A percentile compares a stretch with the other conserved stretches of the same genome.
These are phyloP conservation scores for Leptomonas seymouri DNA, from an alignment of 208 protist species.

Conservation along the genomic window DNA sequence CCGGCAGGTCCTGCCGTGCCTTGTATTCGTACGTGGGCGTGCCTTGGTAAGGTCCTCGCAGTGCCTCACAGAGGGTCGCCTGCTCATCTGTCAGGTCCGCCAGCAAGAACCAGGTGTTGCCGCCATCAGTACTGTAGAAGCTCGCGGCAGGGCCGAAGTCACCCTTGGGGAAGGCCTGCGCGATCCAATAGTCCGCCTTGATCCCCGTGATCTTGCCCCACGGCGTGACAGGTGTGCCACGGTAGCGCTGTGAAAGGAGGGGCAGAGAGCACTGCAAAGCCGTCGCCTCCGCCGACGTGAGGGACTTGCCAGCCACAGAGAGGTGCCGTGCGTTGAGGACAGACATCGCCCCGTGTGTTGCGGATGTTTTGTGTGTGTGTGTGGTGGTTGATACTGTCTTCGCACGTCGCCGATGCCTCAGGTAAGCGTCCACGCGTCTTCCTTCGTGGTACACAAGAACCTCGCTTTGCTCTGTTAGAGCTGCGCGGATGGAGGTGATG, in stretches of 20 bases:
- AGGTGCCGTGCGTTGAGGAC: constrained; percentile 62
- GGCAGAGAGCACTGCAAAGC: constrained; percentile 84
- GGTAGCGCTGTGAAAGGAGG: constrained; percentile 64
- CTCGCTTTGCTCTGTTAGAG: too few species aligned
- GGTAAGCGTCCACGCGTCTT: too few species aligned
- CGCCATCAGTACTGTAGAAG: constrained; percentile 87
- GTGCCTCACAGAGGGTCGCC: constrained; percentile 74
- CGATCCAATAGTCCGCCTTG: constrained; percentile 79
- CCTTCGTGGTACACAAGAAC: too few species aligned
- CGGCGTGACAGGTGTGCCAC: constrained; percentile 55
- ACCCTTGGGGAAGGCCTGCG: constrained; percentile 58
- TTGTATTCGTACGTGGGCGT: constrained; percentile 86
- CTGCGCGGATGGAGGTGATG: too few species aligned
- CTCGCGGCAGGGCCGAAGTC: constrained; percentile 63
- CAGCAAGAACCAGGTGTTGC: constrained; percentile 73
- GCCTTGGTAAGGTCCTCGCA: constrained; percentile 85
- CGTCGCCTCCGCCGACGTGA: constrained; percentile 71
- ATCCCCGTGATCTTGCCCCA: constrained; percentile 85
- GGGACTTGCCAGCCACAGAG: constrained; percentile 49
- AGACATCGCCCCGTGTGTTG: constrained; percentile 42
- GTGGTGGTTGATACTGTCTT: background rate
- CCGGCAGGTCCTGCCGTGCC: constrained; percentile 77
- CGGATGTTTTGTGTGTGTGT: background rate
- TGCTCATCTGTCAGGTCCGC: constrained; percentile 67
- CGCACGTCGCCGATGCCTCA: too few species aligned